Percentiles rank a stretch among this genome's conserved stretches.
Evolutionary conservation across 768 basidiomycete genomes (phyloP).

Genomic region (Leccinum aurantiacum): DNA sequence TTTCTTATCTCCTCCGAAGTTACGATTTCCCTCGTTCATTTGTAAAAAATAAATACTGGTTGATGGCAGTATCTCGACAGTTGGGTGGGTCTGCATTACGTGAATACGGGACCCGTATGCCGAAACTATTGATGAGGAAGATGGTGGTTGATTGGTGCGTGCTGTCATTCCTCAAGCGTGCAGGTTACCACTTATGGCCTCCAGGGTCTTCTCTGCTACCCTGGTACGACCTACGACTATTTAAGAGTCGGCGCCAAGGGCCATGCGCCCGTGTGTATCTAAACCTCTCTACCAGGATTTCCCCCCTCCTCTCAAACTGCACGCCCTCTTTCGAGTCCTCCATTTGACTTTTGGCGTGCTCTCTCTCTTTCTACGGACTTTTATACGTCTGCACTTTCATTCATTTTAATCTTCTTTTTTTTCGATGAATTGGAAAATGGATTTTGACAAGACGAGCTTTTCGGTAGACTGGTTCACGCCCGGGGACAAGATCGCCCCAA

Average conservation of each 20-base stretch:
- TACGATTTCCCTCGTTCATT: background rate
- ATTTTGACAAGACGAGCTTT: conserved; percentile 33
- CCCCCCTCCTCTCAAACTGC: conserved; percentile 5
- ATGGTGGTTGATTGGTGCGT: conserved; percentile 3
- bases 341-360: background rate
- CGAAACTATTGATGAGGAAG: conserved; percentile 8
- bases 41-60: background rate
- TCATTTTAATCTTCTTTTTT: conserved; percentile 7
- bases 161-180: conserved; percentile 8
- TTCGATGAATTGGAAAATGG: conserved; percentile 25
- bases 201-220: conserved; percentile 18
- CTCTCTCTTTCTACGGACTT: conserved; percentile 3
- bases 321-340: background rate
- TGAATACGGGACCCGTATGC: conserved; percentile 4
- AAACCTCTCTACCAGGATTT: conserved; percentile 1
- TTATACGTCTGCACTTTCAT: conserved; percentile 4
- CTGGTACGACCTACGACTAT: conserved; percentile 13
- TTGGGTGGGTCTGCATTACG: background rate
- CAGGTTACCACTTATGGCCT: conserved; percentile 11
- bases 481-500: conserved; percentile 25
- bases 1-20: background rate
- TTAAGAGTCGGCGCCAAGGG: conserved; percentile 13
- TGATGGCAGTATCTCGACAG: background rate
- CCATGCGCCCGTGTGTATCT: conserved; percentile 4
- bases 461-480: conserved; percentile 33